Percentiles rank a stretch among this genome's conserved stretches.
Conservation (phyloP, 306 rosid species). For the Ziziphus jujuba region DNA sequence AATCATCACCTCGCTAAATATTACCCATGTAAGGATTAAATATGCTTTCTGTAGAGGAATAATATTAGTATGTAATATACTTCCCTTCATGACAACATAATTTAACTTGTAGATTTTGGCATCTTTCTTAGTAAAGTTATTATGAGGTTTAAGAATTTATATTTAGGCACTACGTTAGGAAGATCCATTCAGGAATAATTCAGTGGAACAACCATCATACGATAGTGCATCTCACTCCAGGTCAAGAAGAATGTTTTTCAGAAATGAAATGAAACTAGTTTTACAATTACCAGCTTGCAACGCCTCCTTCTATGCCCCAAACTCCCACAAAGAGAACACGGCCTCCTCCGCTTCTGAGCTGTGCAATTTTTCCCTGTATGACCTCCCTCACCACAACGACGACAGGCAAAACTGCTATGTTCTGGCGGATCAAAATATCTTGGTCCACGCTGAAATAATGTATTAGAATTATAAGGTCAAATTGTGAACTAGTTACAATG, state of each 20-base stretch:
- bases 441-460: conserved; percentile 1
- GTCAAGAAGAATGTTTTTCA: not conserved
- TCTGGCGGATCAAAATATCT: conserved; percentile 23
- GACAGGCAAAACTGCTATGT: not conserved
- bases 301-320: conserved; percentile 8
- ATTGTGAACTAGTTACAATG: no score
- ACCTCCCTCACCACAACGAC: conserved; percentile 2
- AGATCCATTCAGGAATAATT: not conserved
- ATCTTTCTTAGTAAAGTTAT: no score
- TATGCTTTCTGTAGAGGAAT: no score
- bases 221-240: not conserved
- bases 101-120: no score
- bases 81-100: no score
- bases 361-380: not conserved
- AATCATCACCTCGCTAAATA: no score
- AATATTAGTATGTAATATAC: no score
- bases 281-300: conserved; percentile 15
- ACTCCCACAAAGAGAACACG: conserved; percentile 15
- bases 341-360: conserved; percentile 9
- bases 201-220: not conserved
- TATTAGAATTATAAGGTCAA: not conserved
- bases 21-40: no score
- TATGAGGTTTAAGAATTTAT: not conserved
- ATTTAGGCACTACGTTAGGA: not conserved
- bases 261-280: not conserved